Evolutionary conservation across 768 basidiomycete genomes (phyloP), one percentile per base, ranked within the genome.

Genomic region (Roridomyces roridus): DNA sequence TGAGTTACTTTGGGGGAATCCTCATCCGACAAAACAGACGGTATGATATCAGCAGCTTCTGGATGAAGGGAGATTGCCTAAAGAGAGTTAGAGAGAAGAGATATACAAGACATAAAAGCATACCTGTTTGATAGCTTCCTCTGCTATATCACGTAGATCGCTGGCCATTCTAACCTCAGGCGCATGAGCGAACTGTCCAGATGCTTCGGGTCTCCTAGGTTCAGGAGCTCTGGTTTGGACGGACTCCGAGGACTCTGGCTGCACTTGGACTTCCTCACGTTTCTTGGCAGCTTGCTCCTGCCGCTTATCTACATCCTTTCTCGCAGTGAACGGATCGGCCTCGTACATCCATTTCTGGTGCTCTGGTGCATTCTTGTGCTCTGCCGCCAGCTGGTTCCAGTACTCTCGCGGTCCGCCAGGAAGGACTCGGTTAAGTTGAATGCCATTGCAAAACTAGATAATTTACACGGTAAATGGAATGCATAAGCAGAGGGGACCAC

Each of bases 351-450:
- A 96, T 46, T 80, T 82, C 67, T 85, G 80, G 68, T 94, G 90
- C 3, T 85, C 80, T 1, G 87, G 85, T 4, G 80, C 78, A 17
- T 70, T 70, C 62, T 87, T 88, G 63, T 93, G 92, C 66, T 93
- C 88, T 3, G 72, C 72, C 8, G 85, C 85, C 2, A 97, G 74
- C 63, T 85, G 79, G 47, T 83, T 83, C 95, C 95, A 97, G 70
- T 96, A 97, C 18, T 94, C 90, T 41, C 91, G 81, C 31, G 94
- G 91, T 8, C 88, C 87, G 2, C 91, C 86, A 15, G 96, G 96
- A 14, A 97, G 81, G 46, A 89, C 83, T 53, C 79, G 81, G 65
- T 92, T 85, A 15, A 93, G 78, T 65, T 87, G 49, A 25, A 91
- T 81, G 41, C 82, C 78, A 72, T 92, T 92, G 70, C 85, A 89